Conservation (phyloP, 2,329 filamentous ascomycete species). For the Exophiala phaeomuriformis region DNA sequence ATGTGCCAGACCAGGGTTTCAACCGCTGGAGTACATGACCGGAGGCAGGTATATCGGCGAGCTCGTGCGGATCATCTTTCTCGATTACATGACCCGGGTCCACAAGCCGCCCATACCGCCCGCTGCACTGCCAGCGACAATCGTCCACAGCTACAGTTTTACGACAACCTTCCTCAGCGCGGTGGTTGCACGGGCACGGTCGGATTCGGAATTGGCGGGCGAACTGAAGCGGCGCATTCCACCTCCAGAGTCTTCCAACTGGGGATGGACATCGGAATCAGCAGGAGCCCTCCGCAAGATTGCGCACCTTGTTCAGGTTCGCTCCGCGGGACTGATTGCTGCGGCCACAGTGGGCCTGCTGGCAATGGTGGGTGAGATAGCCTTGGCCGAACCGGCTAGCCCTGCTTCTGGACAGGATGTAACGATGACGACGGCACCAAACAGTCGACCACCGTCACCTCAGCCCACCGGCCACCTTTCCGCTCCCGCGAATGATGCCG, state of each 20-base stretch:
- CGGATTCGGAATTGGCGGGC: conserved; percentile 44
- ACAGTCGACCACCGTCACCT: conserved; percentile 20
- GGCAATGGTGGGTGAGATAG: conserved; percentile 60
- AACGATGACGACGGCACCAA: conserved; percentile 4
- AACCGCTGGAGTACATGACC: conserved; percentile 80
- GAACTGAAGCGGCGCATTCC: conserved; percentile 49
- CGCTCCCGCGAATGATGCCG: conserved; percentile 5
- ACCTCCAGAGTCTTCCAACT: conserved; percentile 41
- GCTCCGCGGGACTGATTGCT: conserved; percentile 67
- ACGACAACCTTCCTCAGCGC: conserved; percentile 68
- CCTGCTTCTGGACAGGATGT: conserved; percentile 15
- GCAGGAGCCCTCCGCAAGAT: conserved; percentile 58
- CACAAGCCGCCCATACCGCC: conserved; percentile 34
- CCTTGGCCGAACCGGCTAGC: conserved; percentile 20
- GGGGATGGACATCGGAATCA: conserved; percentile 56
- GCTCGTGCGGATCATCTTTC: conserved; percentile 62
- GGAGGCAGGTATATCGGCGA: conserved; percentile 71
- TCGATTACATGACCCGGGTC: conserved; percentile 53
- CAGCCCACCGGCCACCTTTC: conserved; percentile 7
- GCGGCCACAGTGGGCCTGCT: conserved; percentile 65
- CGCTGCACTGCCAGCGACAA: conserved; percentile 47
- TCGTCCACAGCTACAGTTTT: conserved; percentile 55
- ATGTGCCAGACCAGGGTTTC: conserved; percentile 66
- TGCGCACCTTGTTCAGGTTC: conserved; percentile 60
- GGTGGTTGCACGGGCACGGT: conserved; percentile 50